Base-by-base conservation (phyloP, 106 monocot genomes). In the Gastrodia elata region DNA sequence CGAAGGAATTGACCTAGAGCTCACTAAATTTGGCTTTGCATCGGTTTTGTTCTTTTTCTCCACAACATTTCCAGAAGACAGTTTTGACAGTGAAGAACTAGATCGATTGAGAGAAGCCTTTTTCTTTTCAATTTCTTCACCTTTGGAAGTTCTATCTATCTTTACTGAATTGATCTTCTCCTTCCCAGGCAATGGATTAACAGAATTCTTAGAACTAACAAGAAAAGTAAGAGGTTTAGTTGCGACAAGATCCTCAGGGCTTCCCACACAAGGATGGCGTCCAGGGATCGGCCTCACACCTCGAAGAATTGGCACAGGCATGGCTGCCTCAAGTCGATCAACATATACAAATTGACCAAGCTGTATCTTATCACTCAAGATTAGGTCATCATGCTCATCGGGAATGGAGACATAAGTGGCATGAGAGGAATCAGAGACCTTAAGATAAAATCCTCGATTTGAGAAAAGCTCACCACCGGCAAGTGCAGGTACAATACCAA, bases 381-480 rank as follows among this genome's bases (percentile, higher is more conserved):
- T 91, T 30, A 94, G 88, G 64, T 94, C 94, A 68, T 91, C 77
- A 6, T 94, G 86, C 52, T 91, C 91, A 26, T 91, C 86, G 3
- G 84, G 73, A 30, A 94, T 80, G 38, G 88, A 84, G 5, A 86
- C 91, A 33, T 91, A 94, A 16, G 94, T 84, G 6, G 94, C 94
- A 81, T 94, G 91, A 11, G 94, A 88, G 34, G 94, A 94, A 71
- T 94, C 94, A 0, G 94, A 94, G 75, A 94, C 88, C 68, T 94
- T 94, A 32, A 94, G 84, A 68, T 88, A 94, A 75, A 94, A 94
- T 68, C 94, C 94, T 39, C 84, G 72, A 86, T 84, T 94, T 14
- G 88, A 70, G 74, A 82, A 94, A 16, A 94, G 88, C 40, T 94
- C 94, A 34, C 82, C 73, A 0, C 91, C 86, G 4, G 91, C 81